phyloP scores from a whole-genome alignment of 2,329 filamentous ascomycete species.

The Didymella glomerata region DNA sequence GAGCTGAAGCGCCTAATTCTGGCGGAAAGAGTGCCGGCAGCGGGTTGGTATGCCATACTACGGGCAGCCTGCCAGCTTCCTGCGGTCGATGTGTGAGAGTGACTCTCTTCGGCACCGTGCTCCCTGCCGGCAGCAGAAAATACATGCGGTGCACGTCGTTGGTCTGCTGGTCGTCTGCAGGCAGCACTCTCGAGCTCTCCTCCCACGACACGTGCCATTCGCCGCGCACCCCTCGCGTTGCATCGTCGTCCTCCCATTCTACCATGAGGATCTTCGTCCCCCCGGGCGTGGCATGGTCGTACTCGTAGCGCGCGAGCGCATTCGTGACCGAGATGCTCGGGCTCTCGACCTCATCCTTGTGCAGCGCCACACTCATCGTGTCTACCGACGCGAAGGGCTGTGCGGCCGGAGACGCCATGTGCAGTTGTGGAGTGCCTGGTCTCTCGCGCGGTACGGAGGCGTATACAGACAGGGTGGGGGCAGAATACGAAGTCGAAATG shows the following conservation, averaged over 20 bases:
- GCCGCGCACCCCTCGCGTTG: slow-evolving; percentile 56
- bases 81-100: slow-evolving; percentile 65
- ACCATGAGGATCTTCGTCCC: slow-evolving; percentile 94
- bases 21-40: slow-evolving; percentile 87
- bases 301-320: slow-evolving; percentile 86
- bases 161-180: slow-evolving; percentile 65
- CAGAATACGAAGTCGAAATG: slow-evolving; percentile 40
- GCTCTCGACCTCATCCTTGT: slow-evolving; percentile 55
- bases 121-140: slow-evolving; percentile 79
- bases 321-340: slow-evolving; percentile 60
- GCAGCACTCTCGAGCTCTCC: slow-evolving; percentile 76
- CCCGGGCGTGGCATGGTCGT: slow-evolving; percentile 76
- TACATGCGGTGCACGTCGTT: slow-evolving; percentile 72
- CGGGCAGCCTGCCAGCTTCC: slow-evolving; percentile 53
- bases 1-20: slow-evolving; percentile 72
- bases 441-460: slow-evolving; percentile 39
- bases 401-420: slow-evolving; percentile 48
- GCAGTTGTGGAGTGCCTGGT: slow-evolving; percentile 28
- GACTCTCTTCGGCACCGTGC: slow-evolving; percentile 75
- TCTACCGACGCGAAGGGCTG: slow-evolving; percentile 55
- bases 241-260: slow-evolving; percentile 78
- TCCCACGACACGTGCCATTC: slow-evolving; percentile 86
- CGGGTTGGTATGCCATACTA: slow-evolving; percentile 73
- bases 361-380: slow-evolving; percentile 44
- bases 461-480: slow-evolving; percentile 45